Percentiles rank a stretch among this genome's conserved stretches.
Evolutionary conservation across 257 asterid genomes (phyloP).

Genomic region (Solanum sejunctum): DNA sequence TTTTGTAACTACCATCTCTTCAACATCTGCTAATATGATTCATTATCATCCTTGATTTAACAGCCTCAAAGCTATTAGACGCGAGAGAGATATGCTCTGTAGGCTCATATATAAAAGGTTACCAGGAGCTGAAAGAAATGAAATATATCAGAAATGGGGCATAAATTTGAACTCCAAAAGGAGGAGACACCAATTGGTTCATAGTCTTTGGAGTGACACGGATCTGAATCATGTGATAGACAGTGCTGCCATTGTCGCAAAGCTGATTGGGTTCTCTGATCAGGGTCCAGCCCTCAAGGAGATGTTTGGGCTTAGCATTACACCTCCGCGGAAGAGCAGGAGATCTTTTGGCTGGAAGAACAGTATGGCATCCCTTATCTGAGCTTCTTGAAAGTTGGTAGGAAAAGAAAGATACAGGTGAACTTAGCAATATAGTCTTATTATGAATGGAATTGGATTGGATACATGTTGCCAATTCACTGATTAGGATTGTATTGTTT

Average conservation of each 20-base stretch:
- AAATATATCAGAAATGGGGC: constrained; percentile 33
- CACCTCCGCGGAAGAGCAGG: constrained; percentile 20
- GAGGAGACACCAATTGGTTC: constrained; percentile 24
- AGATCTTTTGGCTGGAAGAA: constrained; percentile 40
- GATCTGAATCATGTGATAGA: constrained; percentile 19
- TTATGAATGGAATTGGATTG: neutral
- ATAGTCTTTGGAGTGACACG: constrained; percentile 21
- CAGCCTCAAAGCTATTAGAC: constrained; percentile 31
- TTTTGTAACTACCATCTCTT: neutral
- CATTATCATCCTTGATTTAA: neutral
- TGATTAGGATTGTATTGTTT: neutral
- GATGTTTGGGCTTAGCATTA: constrained; percentile 48
- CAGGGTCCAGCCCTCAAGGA: constrained; percentile 32
- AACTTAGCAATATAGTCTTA: neutral
- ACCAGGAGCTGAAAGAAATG: constrained; percentile 20
- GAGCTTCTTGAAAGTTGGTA: constrained; percentile 1
- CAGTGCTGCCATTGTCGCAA: constrained; percentile 36
- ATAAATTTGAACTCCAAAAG: constrained; percentile 29
- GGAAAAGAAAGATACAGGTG: neutral
- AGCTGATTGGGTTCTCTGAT: constrained; percentile 31
- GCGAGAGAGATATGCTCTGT: constrained; percentile 32
- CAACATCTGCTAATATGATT: neutral
- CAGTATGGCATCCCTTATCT: constrained; percentile 18
- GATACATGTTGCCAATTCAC: neutral
- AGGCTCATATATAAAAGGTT: constrained; percentile 26